These are phyloP conservation scores for Phytophthora boehmeriae DNA, from an alignment of 352 stramenopile species.

Conservation along the genomic window DNA sequence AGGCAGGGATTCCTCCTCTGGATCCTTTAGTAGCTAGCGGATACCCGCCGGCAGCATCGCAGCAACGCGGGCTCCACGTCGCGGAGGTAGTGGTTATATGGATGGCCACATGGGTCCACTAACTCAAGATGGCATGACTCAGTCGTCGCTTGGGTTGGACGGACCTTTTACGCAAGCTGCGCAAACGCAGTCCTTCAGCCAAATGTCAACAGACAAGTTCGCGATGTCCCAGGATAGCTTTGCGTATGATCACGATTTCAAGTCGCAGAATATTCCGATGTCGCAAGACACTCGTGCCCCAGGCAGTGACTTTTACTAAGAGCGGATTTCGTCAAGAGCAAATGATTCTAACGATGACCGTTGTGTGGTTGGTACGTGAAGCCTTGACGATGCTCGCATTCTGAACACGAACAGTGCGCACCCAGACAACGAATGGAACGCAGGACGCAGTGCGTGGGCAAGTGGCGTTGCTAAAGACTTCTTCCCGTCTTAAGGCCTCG, in stretches of 20 bases:
- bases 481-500: neutral
- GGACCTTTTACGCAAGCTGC: slow-evolving; percentile 80
- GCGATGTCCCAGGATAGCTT: slow-evolving; percentile 86
- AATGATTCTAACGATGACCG: neutral
- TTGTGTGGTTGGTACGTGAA: neutral
- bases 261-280: slow-evolving; percentile 86
- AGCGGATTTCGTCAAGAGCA: neutral
- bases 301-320: slow-evolving; percentile 77
- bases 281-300: slow-evolving; percentile 67
- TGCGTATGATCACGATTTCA: slow-evolving; percentile 80
- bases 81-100: slow-evolving; percentile 38
- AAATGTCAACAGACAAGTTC: slow-evolving; percentile 84
- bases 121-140: slow-evolving; percentile 79
- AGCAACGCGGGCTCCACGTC: slow-evolving; percentile 34
- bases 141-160: slow-evolving; percentile 63
- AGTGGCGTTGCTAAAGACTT: no score
- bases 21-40: slow-evolving; percentile 26
- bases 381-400: neutral
- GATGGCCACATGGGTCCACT: slow-evolving; percentile 58
- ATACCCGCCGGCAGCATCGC: slow-evolving; percentile 46
- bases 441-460: no score
- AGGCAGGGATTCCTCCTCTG: slow-evolving; percentile 30
- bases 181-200: slow-evolving; percentile 87
- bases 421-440: neutral
- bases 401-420: slow-evolving; percentile 1